Evolutionary conservation across 2,329 filamentous ascomycete species (phyloP).

Genomic region (Parascedosporium putredinis): DNA sequence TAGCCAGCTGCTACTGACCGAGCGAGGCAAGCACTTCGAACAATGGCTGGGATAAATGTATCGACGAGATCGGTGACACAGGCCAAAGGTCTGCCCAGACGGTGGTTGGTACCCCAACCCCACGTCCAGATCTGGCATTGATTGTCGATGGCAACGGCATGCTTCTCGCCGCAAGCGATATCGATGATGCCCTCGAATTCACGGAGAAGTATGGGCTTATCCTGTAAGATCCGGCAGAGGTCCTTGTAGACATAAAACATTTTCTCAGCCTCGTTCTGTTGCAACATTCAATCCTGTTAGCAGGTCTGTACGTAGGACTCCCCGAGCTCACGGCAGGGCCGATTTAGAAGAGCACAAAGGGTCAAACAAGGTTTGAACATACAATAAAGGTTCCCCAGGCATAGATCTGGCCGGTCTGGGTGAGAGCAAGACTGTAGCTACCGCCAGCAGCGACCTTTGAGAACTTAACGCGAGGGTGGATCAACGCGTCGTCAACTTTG

Average conservation of each 20-base stretch:
- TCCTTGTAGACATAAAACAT: neutral
- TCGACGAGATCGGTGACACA: neutral
- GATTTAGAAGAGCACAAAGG: neutral
- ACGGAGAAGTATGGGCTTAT: neutral
- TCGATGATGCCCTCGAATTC: conserved; percentile 18
- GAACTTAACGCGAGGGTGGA: conserved; percentile 46
- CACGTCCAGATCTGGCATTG: conserved; percentile 50
- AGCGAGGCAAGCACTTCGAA: conserved; percentile 17
- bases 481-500: conserved; percentile 45
- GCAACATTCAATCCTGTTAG: too few species aligned
- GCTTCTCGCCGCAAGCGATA: conserved; percentile 57
- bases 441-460: conserved; percentile 49
- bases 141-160: conserved; percentile 62
- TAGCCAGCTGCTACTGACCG: conserved; percentile 76
- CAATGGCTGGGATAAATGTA: neutral
- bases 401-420: conserved; percentile 51
- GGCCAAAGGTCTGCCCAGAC: neutral
- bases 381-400: conserved; percentile 46
- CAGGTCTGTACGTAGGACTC: too few species aligned
- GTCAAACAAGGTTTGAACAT: neutral
- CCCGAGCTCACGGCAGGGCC: too few species aligned
- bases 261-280: neutral
- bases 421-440: conserved; percentile 61
- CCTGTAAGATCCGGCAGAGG: neutral
- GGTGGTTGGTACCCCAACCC: conserved; percentile 22